phyloP scores from a whole-genome alignment of 140 eudicot genomes.

The Stevia rebaudiana region DNA sequence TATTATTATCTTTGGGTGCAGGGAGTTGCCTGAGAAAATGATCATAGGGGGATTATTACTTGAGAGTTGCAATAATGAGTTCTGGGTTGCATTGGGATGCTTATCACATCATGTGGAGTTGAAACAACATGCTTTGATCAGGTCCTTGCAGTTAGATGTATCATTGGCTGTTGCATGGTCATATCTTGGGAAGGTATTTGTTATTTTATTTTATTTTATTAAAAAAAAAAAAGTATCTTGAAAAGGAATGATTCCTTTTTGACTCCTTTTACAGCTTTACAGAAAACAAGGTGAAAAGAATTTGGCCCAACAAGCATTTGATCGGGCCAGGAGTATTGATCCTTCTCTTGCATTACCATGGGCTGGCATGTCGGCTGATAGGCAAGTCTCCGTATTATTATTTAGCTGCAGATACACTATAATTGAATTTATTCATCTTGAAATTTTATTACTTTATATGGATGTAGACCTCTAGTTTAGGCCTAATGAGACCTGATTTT shows the following conservation, averaged over 20 bases:
- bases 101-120: constrained; percentile 53
- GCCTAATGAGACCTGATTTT: not conserved
- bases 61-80: constrained; percentile 71
- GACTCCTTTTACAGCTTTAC: constrained; percentile 52
- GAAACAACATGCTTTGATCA: constrained; percentile 82
- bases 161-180: constrained; percentile 99
- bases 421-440: not conserved
- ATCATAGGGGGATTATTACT: constrained; percentile 77
- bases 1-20: constrained; percentile 26
- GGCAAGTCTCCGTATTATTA: constrained; percentile 31
- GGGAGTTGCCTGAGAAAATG: constrained; percentile 88
- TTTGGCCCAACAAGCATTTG: constrained; percentile 91
- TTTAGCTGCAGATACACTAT: not conserved
- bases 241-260: not conserved
- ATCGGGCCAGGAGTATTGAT: constrained; percentile 98
- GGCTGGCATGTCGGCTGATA: constrained; percentile 99
- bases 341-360: constrained; percentile 97
- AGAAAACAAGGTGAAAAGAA: constrained; percentile 55
- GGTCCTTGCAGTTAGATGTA: constrained; percentile 84
- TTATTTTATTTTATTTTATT: not conserved
- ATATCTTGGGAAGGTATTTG: constrained; percentile 87
- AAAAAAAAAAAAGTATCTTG: not conserved
- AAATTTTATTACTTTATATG: not conserved
- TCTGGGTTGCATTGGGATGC: constrained; percentile 91
- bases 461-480: not conserved